Evolutionary conservation across 371 early-diverging fungal species (phyloP).

Genomic region (Syncephalis fuscata): DNA sequence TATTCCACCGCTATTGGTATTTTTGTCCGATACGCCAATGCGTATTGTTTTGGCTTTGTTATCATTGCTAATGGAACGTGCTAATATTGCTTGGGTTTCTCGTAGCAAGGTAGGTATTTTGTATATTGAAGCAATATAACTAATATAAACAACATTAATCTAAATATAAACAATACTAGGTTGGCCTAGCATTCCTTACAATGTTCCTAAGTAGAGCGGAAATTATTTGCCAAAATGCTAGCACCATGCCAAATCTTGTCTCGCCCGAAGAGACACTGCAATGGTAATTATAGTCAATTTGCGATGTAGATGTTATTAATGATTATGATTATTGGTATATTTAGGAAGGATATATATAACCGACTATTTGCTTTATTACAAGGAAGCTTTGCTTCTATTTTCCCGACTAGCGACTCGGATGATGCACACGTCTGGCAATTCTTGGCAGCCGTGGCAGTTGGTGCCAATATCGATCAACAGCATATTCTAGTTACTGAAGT

Average conservation of each 20-base stretch:
- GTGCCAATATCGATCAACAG: slow-evolving; percentile 87
- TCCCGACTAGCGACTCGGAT: slow-evolving; percentile 57
- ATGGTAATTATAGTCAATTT: slow-evolving; percentile 22
- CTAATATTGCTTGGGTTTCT: slow-evolving; percentile 65
- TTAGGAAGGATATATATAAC: slow-evolving; percentile 39
- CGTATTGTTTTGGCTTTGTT: slow-evolving; percentile 58
- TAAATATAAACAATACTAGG: too few species aligned
- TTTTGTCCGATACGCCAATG: slow-evolving; percentile 69
- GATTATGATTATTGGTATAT: not conserved
- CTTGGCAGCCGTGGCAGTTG: slow-evolving; percentile 85
- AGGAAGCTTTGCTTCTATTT: slow-evolving; percentile 52
- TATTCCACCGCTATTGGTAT: slow-evolving; percentile 59
- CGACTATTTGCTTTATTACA: slow-evolving; percentile 60
- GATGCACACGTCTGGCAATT: slow-evolving; percentile 97
- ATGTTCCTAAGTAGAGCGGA: slow-evolving; percentile 82
- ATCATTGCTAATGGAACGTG: slow-evolving; percentile 68
- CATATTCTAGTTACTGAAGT: slow-evolving; percentile 80
- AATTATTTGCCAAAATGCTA: slow-evolving; percentile 60
- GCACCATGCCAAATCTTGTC: slow-evolving; percentile 28
- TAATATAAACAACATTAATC: slow-evolving; percentile 11
- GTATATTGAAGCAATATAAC: not conserved
- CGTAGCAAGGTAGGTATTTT: slow-evolving; percentile 38
- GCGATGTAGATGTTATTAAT: not conserved
- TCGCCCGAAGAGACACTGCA: slow-evolving; percentile 34
- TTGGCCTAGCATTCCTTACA: slow-evolving; percentile 76